Evolutionary conservation across 495 filamentous ascomycete genomes (phyloP), one percentile per base, ranked within the genome.

Genomic region (Penicillium alfredii): DNA sequence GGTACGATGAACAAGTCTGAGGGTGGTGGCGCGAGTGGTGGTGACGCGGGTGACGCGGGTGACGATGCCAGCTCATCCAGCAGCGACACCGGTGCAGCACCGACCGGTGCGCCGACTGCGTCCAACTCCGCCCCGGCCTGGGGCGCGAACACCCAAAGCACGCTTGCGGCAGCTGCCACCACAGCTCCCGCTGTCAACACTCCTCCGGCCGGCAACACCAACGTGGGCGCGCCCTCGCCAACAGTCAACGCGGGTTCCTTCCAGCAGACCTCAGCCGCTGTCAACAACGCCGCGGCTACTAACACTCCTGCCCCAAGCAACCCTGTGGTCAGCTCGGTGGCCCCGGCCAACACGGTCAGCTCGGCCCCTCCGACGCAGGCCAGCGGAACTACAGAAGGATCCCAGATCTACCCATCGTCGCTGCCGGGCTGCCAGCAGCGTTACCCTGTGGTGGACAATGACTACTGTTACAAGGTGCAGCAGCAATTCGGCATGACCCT

Each of bases 391-490:
- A 6, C 44, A 8, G 33, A 23, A 8, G 33, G 11, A 12, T 42
- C 47, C 15, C n/a, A n/a, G n/a, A 19, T 38, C 12, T 57, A 57
- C 25, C 57, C 52, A 6, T 40, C 70, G 38, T 68, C 71, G 9
- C 60, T 48, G 11, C 34, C 47, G 1, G 33, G 47, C 1, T 77
- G 72, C 55, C 55, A 64, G 35, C 44, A 53, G 18, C 72, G 63
- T 45, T 55, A 66, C 48, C 48, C 63, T 17, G 64, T 72, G 7
- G 15, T 36, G 11, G 14, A 21, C 2, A 68, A 63, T 32, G 71
- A 75, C 39, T 53, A 47, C 42, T 77, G 73, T 43, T 33, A 34
- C 8, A 45, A 46, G 23, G 58, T 77, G 17, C 60, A 63, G 17
- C 23, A 34, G 7, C 42, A 47, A 15, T 32, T 37, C 6, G 58